Conservation (phyloP, 345 rosid genomes). For the Sonneratia caseolaris region DNA sequence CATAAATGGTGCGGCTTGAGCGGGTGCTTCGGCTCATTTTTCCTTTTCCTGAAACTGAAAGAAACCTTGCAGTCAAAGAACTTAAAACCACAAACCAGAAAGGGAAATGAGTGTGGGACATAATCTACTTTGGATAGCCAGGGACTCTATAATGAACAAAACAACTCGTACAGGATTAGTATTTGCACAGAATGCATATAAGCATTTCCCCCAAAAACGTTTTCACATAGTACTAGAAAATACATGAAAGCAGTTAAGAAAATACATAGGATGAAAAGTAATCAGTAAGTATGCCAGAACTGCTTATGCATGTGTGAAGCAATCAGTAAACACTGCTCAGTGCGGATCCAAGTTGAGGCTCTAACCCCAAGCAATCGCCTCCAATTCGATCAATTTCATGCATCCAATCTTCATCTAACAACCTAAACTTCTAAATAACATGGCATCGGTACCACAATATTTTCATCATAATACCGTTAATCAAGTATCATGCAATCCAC, state of each 20-base stretch:
- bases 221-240: no score
- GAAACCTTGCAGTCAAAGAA: background rate
- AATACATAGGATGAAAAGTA: no score
- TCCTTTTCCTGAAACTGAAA: constrained; percentile 16
- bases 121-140: background rate
- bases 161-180: background rate
- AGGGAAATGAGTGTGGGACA: background rate
- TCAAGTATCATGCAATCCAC: background rate
- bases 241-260: no score
- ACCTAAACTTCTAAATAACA: background rate
- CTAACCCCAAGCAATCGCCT: background rate
- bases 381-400: background rate
- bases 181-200: background rate
- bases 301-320: background rate
- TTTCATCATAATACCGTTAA: background rate
- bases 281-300: background rate
- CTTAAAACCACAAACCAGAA: background rate
- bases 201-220: background rate
- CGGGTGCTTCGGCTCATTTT: constrained; percentile 71
- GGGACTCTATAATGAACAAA: background rate
- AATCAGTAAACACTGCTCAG: background rate
- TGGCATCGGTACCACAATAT: background rate
- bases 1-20: constrained; percentile 77
- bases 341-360: no score
- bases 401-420: background rate